These are phyloP conservation scores for Cylindrodendrum hubeiense DNA, from an alignment of 2,329 filamentous ascomycete species.

Conservation along the genomic window DNA sequence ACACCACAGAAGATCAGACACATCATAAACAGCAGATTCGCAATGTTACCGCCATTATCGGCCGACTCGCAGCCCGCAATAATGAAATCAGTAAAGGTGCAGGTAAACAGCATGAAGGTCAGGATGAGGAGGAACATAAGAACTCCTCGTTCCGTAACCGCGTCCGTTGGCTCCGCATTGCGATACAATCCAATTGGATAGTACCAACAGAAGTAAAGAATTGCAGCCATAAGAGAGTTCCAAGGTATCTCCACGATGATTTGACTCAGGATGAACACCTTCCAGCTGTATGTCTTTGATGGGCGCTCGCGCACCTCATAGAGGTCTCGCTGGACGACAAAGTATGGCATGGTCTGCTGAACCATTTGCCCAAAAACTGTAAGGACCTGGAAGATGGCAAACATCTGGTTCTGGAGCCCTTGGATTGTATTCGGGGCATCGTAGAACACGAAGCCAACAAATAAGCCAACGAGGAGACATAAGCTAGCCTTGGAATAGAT, in stretches of 20 bases:
- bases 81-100: conserved; percentile 74
- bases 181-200: conserved; percentile 75
- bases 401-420: conserved; percentile 78
- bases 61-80: conserved; percentile 75
- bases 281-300: conserved; percentile 76
- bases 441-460: conserved; percentile 75
- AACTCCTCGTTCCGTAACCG: conserved; percentile 68
- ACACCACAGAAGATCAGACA: conserved; percentile 57
- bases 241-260: conserved; percentile 79
- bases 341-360: conserved; percentile 78
- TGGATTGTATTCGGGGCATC: conserved; percentile 68
- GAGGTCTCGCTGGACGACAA: conserved; percentile 75
- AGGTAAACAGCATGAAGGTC: conserved; percentile 74
- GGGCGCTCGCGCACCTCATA: conserved; percentile 78
- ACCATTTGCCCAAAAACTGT: conserved; percentile 77
- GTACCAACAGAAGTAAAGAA: conserved; percentile 78
- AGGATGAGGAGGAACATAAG: conserved; percentile 75
- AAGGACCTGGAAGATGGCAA: conserved; percentile 74
- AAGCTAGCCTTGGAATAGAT: conserved; percentile 67
- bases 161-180: conserved; percentile 64
- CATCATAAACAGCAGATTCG: conserved; percentile 74
- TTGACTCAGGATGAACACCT: conserved; percentile 74
- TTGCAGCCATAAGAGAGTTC: conserved; percentile 73
- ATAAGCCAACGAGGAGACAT: conserved; percentile 33
- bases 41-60: conserved; percentile 75